Percentiles rank a stretch among this genome's conserved stretches.
Conservation (phyloP, 306 rosid genomes). For the Crataegus laevigata region DNA sequence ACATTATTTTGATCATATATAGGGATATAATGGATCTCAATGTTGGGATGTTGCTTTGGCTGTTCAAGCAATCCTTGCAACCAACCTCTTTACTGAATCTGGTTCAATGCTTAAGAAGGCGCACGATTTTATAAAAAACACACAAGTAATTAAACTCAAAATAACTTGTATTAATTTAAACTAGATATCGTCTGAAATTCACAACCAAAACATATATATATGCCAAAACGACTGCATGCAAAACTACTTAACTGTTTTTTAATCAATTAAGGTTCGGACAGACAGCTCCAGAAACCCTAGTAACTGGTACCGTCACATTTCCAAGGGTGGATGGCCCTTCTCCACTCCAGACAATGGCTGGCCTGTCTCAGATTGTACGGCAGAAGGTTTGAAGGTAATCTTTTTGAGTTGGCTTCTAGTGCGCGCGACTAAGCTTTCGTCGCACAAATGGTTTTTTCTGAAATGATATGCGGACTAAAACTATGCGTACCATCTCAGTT, state of each 20-base stretch:
- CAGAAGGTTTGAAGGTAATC: constrained; percentile 66
- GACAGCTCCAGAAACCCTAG: constrained; percentile 34
- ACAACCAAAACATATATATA: neutral
- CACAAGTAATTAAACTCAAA: constrained; percentile 39
- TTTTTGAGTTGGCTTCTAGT: neutral
- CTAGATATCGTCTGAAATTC: neutral
- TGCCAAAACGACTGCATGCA: neutral
- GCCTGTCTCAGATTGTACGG: constrained; percentile 64
- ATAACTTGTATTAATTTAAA: neutral
- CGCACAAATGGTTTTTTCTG: too few species aligned
- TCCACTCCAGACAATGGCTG: constrained; percentile 69
- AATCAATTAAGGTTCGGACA: constrained; percentile 19
- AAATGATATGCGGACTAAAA: too few species aligned
- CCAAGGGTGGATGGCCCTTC: constrained; percentile 78
- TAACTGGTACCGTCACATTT: constrained; percentile 51
- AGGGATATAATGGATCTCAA: constrained; percentile 78
- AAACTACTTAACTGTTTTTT: neutral
- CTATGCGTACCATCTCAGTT: neutral
- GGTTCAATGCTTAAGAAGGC: constrained; percentile 55
- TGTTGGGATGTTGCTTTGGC: constrained; percentile 58
- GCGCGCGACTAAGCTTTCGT: too few species aligned
- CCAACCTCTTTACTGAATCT: constrained; percentile 41
- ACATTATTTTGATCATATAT: neutral
- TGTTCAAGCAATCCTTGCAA: constrained; percentile 63
- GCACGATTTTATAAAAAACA: constrained; percentile 33